Base-by-base conservation (phyloP, 495 filamentous ascomycete species). In the Talaromyces thailandensis region DNA sequence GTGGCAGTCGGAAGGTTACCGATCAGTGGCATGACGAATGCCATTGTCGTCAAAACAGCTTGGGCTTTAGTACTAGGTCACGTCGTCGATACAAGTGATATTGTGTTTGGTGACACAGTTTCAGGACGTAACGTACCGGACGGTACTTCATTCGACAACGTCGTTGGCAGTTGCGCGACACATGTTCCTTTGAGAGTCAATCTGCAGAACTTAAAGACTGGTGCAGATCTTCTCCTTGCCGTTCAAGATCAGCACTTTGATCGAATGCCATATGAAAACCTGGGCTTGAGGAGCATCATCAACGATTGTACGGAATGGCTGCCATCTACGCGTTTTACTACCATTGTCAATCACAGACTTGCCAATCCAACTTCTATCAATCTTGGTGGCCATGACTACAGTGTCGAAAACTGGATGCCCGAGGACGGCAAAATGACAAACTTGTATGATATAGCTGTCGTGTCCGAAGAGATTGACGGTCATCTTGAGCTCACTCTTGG, bases 21-120 rank as follows among this genome's bases (percentile, higher is more conserved):
- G 6, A 58, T 62, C 0, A 6, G n/a, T 5, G 58, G 62, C 4
- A 62, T 73, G 55, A 85, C 81, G 0, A 62, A 79, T 8, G 75
- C 83, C 7, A 82, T 79, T 0, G 62, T 81, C 4, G 78, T 86
- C 23, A 77, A 81, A 2, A 79, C 75, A 5, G 81, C 80, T 2
- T 86, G 82, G 83, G 79, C 76, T 0, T 63, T 82, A 0, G 68
- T 81, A 0, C 67, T 79, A 0, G 73, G 75, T 2, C 66, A 65
- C 23, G 76, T 72, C 60, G 69, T 73, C 16, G 65, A 65, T 14
- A 65, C 51, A 24, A 62, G 69, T 8, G 76, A 78, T 63, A 70
- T 77, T 26, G 65, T 77, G 12, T 78, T 77, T 62, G 76, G 76
- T 3, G 72, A 71, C 29, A 74, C 71, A 12, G 61, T 78, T 24